Evolutionary conservation across 1,284 basidiomycete species (phyloP), one percentile per base, ranked within the genome.

Genomic region (Fomitopsis pinicola): DNA sequence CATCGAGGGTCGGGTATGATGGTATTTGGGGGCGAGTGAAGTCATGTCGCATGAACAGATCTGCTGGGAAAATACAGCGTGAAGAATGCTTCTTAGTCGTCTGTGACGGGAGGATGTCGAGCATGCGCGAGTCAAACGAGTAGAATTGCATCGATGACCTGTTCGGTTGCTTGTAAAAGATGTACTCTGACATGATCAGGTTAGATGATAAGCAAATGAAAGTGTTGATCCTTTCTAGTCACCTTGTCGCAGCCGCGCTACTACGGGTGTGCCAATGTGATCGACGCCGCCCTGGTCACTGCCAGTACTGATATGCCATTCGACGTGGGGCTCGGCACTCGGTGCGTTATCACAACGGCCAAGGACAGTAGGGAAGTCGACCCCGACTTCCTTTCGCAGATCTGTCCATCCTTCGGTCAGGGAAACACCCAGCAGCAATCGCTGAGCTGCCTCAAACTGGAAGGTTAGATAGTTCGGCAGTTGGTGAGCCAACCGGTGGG

Each of bases 61-160:
- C 5, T 8, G n/a, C 17, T 46, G 40, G 42, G 5, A 10, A n/a
- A 6, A 15, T 6, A 4, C 19, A 9, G 15, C 26, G 44, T 12
- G 15, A 22, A 22, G 56, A 6, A 44, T 44, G 2, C 4, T 35
- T n/a, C 30, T 3, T 26, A 8, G 17, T 15, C 26, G n/a, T 38
- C 15, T 48, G 56, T 7, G 56, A 58, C 2, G 42, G 44, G 3
- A 58, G 30, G 15, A 58, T 58, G 22, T 58, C 45, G n/a, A 58
- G 42, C 28, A 33, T 42, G 5, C 45, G 26, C 9, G 22, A 58
- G 19, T 58, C 56, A 4, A 45, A 48, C 6, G 56, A 46, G 35
- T 58, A 58, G 33, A 52, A 54, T 8, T 30, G 57, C 58, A 59
- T 59, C 4, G 50, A n/a, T 15, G 50, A 50, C 30, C 52, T 17